These are phyloP conservation scores for Lathyrus sativus DNA, from an alignment of 306 rosid species.

Conservation along the genomic window DNA sequence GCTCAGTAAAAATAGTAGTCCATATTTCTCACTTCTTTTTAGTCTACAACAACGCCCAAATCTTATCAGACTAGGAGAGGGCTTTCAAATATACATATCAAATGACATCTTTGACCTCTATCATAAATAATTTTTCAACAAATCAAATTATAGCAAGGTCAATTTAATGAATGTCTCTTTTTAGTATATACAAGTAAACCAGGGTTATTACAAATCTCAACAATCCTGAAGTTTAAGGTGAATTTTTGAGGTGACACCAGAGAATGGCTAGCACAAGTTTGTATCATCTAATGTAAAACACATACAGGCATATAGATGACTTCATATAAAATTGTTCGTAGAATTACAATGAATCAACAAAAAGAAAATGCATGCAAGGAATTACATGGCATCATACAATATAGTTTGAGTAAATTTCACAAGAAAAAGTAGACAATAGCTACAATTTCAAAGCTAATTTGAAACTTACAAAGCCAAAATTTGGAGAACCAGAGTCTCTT, in stretches of 20 bases:
- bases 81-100: constrained; percentile 5
- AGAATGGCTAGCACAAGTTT: constrained; percentile 28
- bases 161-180: background rate
- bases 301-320: constrained; percentile 14
- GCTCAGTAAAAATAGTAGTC: background rate
- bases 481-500: constrained; percentile 91
- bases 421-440: constrained; percentile 1
- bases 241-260: background rate
- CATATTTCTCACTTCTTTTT: constrained; percentile 17
- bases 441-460: constrained; percentile 27
- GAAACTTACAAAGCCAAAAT: constrained; percentile 92
- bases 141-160: constrained; percentile 1
- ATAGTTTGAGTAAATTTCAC: constrained; percentile 15
- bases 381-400: background rate
- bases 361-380: constrained; percentile 23
- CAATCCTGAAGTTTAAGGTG: background rate
- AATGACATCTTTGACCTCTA: constrained; percentile 21
- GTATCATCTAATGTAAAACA: constrained; percentile 30
- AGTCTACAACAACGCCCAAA: constrained; percentile 1
- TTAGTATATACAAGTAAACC: constrained; percentile 3
- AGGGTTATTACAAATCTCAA: background rate
- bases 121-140: background rate
- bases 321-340: background rate
- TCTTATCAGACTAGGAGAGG: constrained; percentile 14
- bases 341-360: constrained; percentile 11